These are phyloP conservation scores for Xeromyces bisporus DNA, from an alignment of 495 filamentous ascomycete species.

Conservation along the genomic window DNA sequence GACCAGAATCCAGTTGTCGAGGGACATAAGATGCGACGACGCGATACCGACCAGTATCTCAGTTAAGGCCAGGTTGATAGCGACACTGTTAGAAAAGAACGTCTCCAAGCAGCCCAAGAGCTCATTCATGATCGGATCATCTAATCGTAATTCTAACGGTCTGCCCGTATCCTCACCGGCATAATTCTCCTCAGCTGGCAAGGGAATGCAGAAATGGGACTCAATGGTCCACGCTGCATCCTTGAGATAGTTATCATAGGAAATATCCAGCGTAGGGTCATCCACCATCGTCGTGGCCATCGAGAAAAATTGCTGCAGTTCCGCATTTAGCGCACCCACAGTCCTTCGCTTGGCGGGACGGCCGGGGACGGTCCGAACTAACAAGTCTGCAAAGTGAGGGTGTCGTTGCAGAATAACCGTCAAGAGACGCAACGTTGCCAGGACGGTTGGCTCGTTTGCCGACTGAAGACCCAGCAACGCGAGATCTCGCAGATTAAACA, in stretches of 20 bases:
- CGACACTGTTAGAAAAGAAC: slow-evolving; percentile 80
- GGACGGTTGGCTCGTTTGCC: slow-evolving; percentile 68
- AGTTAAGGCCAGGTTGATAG: slow-evolving; percentile 75
- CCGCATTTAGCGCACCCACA: slow-evolving; percentile 61
- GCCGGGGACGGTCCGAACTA: slow-evolving; percentile 49
- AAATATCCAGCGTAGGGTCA: slow-evolving; percentile 53
- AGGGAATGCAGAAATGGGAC: slow-evolving; percentile 37
- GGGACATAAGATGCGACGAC: slow-evolving; percentile 61
- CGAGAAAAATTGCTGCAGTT: slow-evolving; percentile 55
- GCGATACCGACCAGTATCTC: slow-evolving; percentile 67
- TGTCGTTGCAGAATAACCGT: slow-evolving; percentile 73
- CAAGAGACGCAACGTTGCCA: slow-evolving; percentile 70
- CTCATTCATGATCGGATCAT: slow-evolving; percentile 61
- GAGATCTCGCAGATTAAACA: slow-evolving; percentile 91
- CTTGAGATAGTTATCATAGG: slow-evolving; percentile 67
- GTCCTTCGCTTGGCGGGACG: slow-evolving; percentile 48
- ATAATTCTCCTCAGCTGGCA: slow-evolving; percentile 9
- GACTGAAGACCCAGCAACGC: slow-evolving; percentile 72
- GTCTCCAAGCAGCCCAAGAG: slow-evolving; percentile 51
- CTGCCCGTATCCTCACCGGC: slow-evolving; percentile 12
- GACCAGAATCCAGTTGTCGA: slow-evolving; percentile 82
- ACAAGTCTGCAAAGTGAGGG: slow-evolving; percentile 65
- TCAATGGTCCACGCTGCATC: slow-evolving; percentile 68
- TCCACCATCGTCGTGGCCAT: slow-evolving; percentile 57
- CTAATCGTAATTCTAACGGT: slow-evolving; percentile 35